Conservation (phyloP, 495 filamentous ascomycete genomes). For the Aspergillus bridgeri region DNA sequence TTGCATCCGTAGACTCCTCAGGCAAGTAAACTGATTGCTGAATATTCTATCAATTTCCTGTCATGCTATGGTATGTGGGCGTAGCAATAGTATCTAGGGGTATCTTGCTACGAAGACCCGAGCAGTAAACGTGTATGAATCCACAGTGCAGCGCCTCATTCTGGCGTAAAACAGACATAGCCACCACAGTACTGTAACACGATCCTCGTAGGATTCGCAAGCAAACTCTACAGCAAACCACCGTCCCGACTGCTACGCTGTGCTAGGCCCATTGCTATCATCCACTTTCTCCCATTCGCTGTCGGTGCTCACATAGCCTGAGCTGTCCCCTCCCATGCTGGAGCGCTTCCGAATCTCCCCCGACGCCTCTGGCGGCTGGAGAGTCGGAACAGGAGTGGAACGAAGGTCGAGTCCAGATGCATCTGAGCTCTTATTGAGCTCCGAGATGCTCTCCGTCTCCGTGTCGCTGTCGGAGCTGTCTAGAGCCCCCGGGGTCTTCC, state of each 20-base stretch:
- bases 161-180: not conserved
- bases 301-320: constrained; percentile 52
- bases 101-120: not conserved
- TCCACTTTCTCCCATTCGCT: constrained; percentile 58
- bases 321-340: constrained; percentile 43
- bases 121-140: not conserved
- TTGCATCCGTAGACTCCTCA: too few species aligned
- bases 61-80: not conserved
- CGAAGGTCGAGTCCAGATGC: constrained; percentile 16
- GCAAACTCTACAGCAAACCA: not conserved
- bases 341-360: constrained; percentile 37
- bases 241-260: not conserved
- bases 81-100: not conserved
- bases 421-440: constrained; percentile 13
- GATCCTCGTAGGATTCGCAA: not conserved
- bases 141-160: not conserved
- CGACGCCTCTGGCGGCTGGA: constrained; percentile 28
- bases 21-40: too few species aligned
- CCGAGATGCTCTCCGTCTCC: constrained; percentile 41
- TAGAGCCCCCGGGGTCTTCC: constrained; percentile 28
- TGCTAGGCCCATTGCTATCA: constrained; percentile 26
- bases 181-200: not conserved
- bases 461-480: constrained; percentile 47
- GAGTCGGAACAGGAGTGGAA: constrained; percentile 21
- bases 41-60: not conserved